phyloP scores from a whole-genome alignment of 2,329 filamentous ascomycete species.

The Aspergillus quadrilineatus region DNA sequence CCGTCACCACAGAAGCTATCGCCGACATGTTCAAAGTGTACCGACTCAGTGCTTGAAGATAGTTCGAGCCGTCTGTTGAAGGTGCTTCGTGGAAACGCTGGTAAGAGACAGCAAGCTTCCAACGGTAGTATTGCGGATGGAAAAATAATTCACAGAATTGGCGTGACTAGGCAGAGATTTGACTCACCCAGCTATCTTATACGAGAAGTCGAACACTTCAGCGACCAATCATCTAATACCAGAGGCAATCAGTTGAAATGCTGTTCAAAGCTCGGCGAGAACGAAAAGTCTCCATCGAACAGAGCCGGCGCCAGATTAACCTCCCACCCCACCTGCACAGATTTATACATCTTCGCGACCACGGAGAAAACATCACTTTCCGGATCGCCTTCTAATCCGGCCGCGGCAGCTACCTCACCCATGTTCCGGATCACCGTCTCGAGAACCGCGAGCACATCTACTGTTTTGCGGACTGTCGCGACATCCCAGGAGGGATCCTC shows the following conservation, averaged over 20 bases:
- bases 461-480: conserved; percentile 5
- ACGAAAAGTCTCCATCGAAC: background rate
- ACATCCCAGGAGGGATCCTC: conserved; percentile 10
- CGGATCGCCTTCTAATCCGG: conserved; percentile 3
- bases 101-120: background rate
- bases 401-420: background rate
- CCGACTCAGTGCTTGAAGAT: background rate
- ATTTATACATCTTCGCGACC: conserved; percentile 9
- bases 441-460: conserved; percentile 5
- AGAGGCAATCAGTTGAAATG: background rate
- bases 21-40: background rate
- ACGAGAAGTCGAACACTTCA: too few species aligned
- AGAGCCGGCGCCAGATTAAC: background rate
- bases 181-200: too few species aligned
- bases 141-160: too few species aligned
- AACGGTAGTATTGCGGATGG: too few species aligned
- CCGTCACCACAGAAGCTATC: background rate
- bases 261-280: background rate
- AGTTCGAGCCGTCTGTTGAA: background rate
- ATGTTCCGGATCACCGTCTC: conserved; percentile 5
- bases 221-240: background rate
- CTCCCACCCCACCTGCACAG: conserved; percentile 11
- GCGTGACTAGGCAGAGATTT: too few species aligned
- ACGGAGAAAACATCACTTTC: conserved; percentile 8
- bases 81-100: background rate